Evolutionary conservation across 2,329 filamentous ascomycete genomes (phyloP).

Genomic region (Ceratocystis alfenasii): DNA sequence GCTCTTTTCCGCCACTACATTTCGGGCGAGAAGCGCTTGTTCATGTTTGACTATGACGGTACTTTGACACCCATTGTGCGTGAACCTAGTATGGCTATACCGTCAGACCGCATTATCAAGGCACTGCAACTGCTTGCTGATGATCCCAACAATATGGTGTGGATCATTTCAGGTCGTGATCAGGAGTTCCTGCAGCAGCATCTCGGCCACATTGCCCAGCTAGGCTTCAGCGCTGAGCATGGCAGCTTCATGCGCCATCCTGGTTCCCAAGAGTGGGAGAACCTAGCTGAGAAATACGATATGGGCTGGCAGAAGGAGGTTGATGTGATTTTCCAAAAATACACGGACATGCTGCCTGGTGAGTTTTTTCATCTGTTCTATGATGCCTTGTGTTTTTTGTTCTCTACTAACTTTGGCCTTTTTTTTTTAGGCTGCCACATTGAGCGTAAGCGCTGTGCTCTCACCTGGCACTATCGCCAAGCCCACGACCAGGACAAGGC

Average conservation of each 20-base stretch:
- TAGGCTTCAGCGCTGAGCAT: constrained; percentile 95
- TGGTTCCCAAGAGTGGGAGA: constrained; percentile 66
- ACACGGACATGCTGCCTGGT: constrained; percentile 77
- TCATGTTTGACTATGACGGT: constrained; percentile 98
- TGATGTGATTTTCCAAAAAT: constrained; percentile 71
- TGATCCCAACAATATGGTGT: constrained; percentile 77
- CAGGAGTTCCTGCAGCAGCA: constrained; percentile 83
- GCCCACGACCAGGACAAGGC: constrained; percentile 72
- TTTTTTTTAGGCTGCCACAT: constrained; percentile 61
- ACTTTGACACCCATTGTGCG: constrained; percentile 91
- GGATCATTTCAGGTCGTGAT: constrained; percentile 94
- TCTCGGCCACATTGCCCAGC: constrained; percentile 75
- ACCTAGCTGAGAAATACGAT: constrained; percentile 71
- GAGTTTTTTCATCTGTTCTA: constrained; percentile 27
- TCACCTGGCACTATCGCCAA: constrained; percentile 95
- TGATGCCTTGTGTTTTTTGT: background rate
- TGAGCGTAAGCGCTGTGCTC: constrained; percentile 82
- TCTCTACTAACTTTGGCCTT: constrained; percentile 6
- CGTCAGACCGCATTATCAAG: constrained; percentile 68
- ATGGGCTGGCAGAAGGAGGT: constrained; percentile 91
- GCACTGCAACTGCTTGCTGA: constrained; percentile 68
- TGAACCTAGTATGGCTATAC: constrained; percentile 79
- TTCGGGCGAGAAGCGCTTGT: constrained; percentile 63
- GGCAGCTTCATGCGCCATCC: constrained; percentile 89
- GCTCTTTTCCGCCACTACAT: constrained; percentile 63